Conservation (phyloP, 2,329 filamentous ascomycete genomes). For the Sporothrix curviconia region DNA sequence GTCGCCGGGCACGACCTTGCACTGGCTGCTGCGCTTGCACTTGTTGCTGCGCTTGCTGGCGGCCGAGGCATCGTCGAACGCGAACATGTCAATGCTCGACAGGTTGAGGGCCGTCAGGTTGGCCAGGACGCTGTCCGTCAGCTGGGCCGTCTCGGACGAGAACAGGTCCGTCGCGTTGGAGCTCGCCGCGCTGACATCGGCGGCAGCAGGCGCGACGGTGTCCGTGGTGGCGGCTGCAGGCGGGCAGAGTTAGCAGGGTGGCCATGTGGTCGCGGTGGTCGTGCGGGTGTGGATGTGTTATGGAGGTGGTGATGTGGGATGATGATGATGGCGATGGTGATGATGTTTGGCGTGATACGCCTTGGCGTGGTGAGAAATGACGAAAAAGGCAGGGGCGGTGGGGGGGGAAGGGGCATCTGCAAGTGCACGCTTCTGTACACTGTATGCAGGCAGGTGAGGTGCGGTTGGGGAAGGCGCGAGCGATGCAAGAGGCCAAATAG, state of each 20-base stretch:
- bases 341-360: background rate
- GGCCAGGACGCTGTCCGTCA: slow-evolving; percentile 19
- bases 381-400: too few species aligned
- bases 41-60: background rate
- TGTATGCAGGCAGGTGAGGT: background rate
- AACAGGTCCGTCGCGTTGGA: slow-evolving; percentile 17
- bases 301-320: too few species aligned
- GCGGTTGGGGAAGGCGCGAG: background rate
- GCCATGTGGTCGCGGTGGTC: background rate
- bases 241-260: background rate
- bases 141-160: slow-evolving; percentile 20
- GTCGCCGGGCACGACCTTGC: slow-evolving; percentile 38
- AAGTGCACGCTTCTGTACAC: background rate
- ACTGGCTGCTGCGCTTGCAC: background rate
- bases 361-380: background rate
- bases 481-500: too few species aligned
- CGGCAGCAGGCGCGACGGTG: slow-evolving; percentile 17
- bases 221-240: slow-evolving; percentile 13
- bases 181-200: background rate
- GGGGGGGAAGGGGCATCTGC: background rate
- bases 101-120: slow-evolving; percentile 18
- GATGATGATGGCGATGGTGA: background rate
- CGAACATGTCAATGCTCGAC: slow-evolving; percentile 16
- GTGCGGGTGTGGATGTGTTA: too few species aligned
- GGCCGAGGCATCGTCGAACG: slow-evolving; percentile 7